Conservation (phyloP, 1,284 basidiomycete species). For the Leucoagaricus sp. region DNA sequence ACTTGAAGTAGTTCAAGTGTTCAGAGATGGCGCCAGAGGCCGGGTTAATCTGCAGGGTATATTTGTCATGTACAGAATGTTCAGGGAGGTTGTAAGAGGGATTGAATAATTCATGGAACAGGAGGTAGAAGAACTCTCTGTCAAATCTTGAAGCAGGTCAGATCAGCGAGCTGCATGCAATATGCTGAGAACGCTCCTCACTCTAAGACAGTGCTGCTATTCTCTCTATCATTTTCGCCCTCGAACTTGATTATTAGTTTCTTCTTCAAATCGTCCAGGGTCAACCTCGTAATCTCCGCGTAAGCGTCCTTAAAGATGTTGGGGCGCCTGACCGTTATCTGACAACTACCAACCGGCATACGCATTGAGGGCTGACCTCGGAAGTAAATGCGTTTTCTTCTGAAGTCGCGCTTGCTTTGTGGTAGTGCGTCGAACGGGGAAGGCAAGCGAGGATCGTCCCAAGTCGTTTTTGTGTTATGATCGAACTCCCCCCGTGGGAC, state of each 20-base stretch:
- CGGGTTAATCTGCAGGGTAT: conserved; percentile 94
- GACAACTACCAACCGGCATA: conserved; percentile 88
- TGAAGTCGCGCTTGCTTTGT: conserved; percentile 97
- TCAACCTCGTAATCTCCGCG: conserved; percentile 95
- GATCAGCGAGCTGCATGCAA: neutral
- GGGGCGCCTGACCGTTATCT: conserved; percentile 91
- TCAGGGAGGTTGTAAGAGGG: conserved; percentile 97
- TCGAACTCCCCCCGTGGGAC: conserved; percentile 89
- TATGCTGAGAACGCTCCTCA: conserved; percentile 38
- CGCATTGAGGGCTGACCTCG: conserved; percentile 92
- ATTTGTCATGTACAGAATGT: conserved; percentile 96
- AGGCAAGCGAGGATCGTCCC: conserved; percentile 93
- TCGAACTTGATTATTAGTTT: conserved; percentile 98
- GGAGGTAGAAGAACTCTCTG: conserved; percentile 84
- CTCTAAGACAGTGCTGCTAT: conserved; percentile 92
- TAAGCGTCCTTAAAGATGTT: conserved; percentile 96
- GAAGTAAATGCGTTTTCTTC: conserved; percentile 96
- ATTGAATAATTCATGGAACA: conserved; percentile 96
- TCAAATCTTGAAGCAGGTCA: conserved; percentile 8
- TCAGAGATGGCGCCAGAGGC: conserved; percentile 96
- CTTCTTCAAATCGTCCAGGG: conserved; percentile 93
- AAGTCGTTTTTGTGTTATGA: conserved; percentile 97
- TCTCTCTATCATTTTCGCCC: conserved; percentile 94
- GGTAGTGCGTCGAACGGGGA: conserved; percentile 86
- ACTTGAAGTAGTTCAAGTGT: conserved; percentile 97